Percentiles rank a stretch among this genome's conserved stretches.
Conservation (phyloP, 2,329 filamentous ascomycete genomes). For the Chaetomium olivaceum region DNA sequence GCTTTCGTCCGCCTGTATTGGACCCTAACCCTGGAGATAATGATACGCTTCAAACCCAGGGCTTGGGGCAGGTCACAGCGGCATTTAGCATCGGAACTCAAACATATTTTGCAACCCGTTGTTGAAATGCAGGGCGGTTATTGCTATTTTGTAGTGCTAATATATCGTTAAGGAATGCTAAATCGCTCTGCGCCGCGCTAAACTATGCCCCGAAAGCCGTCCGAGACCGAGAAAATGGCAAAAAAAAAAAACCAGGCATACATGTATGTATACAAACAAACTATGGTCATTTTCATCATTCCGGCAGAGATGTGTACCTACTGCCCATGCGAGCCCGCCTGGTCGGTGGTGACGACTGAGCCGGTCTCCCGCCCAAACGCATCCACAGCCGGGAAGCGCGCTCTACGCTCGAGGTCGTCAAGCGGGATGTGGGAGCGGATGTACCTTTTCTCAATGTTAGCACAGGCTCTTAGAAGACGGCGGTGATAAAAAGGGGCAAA, state of each 20-base stretch:
- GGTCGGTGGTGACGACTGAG: conserved; percentile 42
- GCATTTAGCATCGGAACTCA: neutral
- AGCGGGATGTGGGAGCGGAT: conserved; percentile 82
- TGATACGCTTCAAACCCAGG: neutral
- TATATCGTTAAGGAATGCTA: neutral
- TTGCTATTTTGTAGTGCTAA: neutral
- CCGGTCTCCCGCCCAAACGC: conserved; percentile 52
- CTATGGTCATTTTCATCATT: neutral
- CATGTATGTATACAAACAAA: no score
- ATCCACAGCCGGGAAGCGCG: conserved; percentile 69
- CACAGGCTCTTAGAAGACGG: no score
- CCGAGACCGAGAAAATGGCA: neutral
- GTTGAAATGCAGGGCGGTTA: conserved; percentile 14
- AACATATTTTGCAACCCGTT: neutral
- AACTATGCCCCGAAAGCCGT: conserved; percentile 4
- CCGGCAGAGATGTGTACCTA: conserved; percentile 32
- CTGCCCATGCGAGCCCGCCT: conserved; percentile 48
- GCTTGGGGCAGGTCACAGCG: neutral
- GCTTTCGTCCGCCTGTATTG: neutral
- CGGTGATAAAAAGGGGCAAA: no score
- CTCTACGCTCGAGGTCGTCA: conserved; percentile 75
- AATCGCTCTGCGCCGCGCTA: conserved; percentile 21
- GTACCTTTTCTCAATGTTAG: conserved; percentile 55
- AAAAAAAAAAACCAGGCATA: neutral
- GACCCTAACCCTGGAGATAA: conserved; percentile 1